Conservation (phyloP, 352 stramenopile genomes). For the Pythium apleroticum region DNA sequence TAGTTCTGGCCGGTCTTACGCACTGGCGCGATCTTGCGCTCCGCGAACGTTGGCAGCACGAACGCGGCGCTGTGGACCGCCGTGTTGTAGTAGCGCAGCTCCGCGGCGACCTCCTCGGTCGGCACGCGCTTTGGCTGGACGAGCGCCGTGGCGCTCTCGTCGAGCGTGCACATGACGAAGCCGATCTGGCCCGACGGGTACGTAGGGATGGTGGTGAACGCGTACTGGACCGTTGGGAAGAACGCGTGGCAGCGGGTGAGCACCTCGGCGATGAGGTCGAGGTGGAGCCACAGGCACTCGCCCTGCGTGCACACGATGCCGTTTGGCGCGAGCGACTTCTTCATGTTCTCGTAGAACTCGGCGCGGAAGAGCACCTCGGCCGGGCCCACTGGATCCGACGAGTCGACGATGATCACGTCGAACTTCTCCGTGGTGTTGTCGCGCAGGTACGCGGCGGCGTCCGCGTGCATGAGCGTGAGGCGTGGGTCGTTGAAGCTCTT, state of each 20-base stretch:
- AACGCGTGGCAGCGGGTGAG: constrained; percentile 87
- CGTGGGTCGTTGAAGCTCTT: constrained; percentile 95
- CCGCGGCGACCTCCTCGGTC: constrained; percentile 52
- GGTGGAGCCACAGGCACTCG: constrained; percentile 98
- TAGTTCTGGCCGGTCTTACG: constrained; percentile 61
- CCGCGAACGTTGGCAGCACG: constrained; percentile 94
- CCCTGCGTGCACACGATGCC: constrained; percentile 92
- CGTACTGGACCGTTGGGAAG: constrained; percentile 97
- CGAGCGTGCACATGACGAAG: constrained; percentile 93
- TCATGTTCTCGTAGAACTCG: constrained; percentile 95
- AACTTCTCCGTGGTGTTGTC: constrained; percentile 86
- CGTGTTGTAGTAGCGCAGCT: constrained; percentile 94
- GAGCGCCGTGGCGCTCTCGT: constrained; percentile 56
- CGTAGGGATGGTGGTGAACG: constrained; percentile 98
- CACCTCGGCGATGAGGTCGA: constrained; percentile 96
- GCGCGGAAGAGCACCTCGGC: constrained; percentile 94
- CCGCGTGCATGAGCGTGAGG: constrained; percentile 89
- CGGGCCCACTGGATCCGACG: constrained; percentile 94
- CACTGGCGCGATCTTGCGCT: constrained; percentile 77
- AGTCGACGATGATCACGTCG: constrained; percentile 98
- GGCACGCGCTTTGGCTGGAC: constrained; percentile 70
- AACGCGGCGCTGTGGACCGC: constrained; percentile 96
- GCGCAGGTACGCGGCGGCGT: constrained; percentile 89
- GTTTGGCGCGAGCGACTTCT: constrained; percentile 82
- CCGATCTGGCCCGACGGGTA: constrained; percentile 99